Conservation (phyloP, 2,329 filamentous ascomycete species). For the Tolypocladium album region DNA sequence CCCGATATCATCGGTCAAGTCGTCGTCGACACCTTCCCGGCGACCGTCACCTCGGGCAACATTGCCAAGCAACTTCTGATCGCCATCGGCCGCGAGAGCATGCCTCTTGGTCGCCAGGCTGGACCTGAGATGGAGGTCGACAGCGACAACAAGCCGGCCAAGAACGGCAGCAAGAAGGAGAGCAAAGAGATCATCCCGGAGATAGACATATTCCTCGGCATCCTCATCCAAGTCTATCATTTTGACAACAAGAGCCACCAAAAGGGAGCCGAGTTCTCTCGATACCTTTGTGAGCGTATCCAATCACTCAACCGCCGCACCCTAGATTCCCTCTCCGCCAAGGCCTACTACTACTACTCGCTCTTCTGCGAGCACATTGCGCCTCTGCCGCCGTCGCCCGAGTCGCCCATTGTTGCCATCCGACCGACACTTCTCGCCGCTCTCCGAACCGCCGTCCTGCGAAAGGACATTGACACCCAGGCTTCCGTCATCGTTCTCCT, state of each 20-base stretch:
- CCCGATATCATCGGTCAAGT: slow-evolving; percentile 72
- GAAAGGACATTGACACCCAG: slow-evolving; percentile 96
- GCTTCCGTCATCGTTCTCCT: slow-evolving; percentile 90
- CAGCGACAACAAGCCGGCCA: slow-evolving; percentile 41
- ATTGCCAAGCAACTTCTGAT: slow-evolving; percentile 60
- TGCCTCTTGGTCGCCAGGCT: slow-evolving; percentile 47
- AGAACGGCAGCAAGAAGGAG: slow-evolving; percentile 53
- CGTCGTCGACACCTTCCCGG: slow-evolving; percentile 69
- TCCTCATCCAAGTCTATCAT: slow-evolving; percentile 77
- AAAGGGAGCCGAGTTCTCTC: slow-evolving; percentile 75
- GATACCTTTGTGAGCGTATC: slow-evolving; percentile 71
- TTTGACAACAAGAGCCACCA: slow-evolving; percentile 77
- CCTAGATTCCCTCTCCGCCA: slow-evolving; percentile 83
- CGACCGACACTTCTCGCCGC: slow-evolving; percentile 79
- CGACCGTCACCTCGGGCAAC: slow-evolving; percentile 46
- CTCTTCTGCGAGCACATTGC: slow-evolving; percentile 88
- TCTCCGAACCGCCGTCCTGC: slow-evolving; percentile 85
- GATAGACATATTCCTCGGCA: slow-evolving; percentile 79
- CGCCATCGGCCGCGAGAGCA: slow-evolving; percentile 56
- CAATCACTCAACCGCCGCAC: slow-evolving; percentile 87
- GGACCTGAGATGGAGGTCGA: slow-evolving; percentile 66
- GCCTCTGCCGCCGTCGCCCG: slow-evolving; percentile 78
- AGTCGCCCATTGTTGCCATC: slow-evolving; percentile 77
- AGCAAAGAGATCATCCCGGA: slow-evolving; percentile 74
- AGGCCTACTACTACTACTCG: slow-evolving; percentile 97